A percentile compares a stretch with the other conserved stretches of the same genome.
Conservation (phyloP, 1,284 basidiomycete species). For the Pascua sp. region DNA sequence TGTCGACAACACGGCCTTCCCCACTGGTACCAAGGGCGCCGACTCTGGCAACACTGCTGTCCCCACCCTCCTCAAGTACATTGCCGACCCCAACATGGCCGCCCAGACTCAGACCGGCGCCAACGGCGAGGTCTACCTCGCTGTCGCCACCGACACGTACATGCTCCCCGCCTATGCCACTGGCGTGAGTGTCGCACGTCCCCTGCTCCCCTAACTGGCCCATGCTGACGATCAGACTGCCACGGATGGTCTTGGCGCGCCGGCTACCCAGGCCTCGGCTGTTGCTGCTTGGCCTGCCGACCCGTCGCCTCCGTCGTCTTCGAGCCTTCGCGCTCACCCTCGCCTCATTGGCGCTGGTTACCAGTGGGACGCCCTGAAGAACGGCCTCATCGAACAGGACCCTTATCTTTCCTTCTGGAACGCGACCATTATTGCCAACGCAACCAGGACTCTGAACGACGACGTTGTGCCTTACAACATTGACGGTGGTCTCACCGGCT, state of each 20-base stretch:
- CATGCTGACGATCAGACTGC: slow-evolving; percentile 61
- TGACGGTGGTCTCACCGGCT: slow-evolving; percentile 65
- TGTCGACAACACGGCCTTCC: not conserved
- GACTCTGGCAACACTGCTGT: slow-evolving; percentile 32
- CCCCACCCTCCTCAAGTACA: slow-evolving; percentile 22
- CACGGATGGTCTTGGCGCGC: slow-evolving; percentile 67
- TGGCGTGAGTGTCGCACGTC: slow-evolving; percentile 59
- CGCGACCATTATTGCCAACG: slow-evolving; percentile 86
- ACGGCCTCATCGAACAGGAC: slow-evolving; percentile 70
- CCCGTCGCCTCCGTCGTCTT: slow-evolving; percentile 62
- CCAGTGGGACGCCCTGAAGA: slow-evolving; percentile 80
- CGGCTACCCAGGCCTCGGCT: slow-evolving; percentile 63
- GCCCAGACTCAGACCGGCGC: slow-evolving; percentile 40
- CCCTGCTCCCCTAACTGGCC: not conserved
- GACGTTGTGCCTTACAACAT: slow-evolving; percentile 67
- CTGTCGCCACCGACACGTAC: slow-evolving; percentile 64
- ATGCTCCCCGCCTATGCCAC: slow-evolving; percentile 84
- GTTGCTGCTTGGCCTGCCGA: slow-evolving; percentile 71
- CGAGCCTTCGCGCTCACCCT: slow-evolving; percentile 69
- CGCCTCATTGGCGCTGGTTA: slow-evolving; percentile 85
- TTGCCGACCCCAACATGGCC: slow-evolving; percentile 17
- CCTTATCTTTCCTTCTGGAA: slow-evolving; percentile 90
- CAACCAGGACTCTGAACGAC: slow-evolving; percentile 63
- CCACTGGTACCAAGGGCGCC: slow-evolving; percentile 17
- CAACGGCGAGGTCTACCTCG: slow-evolving; percentile 40